A percentile compares a stretch with the other conserved stretches of the same genome.
Conservation (phyloP, 805 yeast species). For the Candida tallmaniae region DNA sequence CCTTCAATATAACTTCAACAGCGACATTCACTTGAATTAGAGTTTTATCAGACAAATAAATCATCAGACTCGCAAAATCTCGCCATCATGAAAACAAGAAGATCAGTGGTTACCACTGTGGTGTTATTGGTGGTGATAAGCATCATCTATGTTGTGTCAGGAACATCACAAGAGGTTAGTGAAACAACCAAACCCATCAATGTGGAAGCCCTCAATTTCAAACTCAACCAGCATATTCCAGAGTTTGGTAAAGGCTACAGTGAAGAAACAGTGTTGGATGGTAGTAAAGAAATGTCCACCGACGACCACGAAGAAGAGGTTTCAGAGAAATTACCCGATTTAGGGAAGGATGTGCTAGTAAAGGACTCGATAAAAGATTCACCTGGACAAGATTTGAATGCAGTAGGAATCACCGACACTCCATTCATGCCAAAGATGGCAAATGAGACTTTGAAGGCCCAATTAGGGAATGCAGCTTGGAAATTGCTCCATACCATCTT, state of each 20-base stretch:
- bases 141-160: conserved; percentile 24
- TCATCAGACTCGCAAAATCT: neutral
- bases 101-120: conserved; percentile 24
- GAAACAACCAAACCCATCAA: neutral
- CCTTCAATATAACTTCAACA: too few relatives aligned
- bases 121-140: conserved; percentile 20
- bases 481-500: conserved; percentile 82
- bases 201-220: neutral
- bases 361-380: neutral
- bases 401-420: conserved; percentile 23
- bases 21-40: too few relatives aligned
- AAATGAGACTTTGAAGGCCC: conserved; percentile 76
- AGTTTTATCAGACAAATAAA: too few relatives aligned
- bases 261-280: conserved; percentile 7
- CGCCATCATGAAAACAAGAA: conserved; percentile 19
- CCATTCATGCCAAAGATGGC: conserved; percentile 94
- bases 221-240: neutral
- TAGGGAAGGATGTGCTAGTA: neutral
- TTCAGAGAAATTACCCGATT: neutral
- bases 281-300: conserved; percentile 1
- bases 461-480: conserved; percentile 91
- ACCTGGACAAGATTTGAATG: conserved; percentile 2
- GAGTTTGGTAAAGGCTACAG: conserved; percentile 1
- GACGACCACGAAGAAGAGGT: conserved; percentile 7
- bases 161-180: conserved; percentile 1